Evolutionary conservation across 768 basidiomycete species (phyloP).

Genomic region (Mycena alexandri): DNA sequence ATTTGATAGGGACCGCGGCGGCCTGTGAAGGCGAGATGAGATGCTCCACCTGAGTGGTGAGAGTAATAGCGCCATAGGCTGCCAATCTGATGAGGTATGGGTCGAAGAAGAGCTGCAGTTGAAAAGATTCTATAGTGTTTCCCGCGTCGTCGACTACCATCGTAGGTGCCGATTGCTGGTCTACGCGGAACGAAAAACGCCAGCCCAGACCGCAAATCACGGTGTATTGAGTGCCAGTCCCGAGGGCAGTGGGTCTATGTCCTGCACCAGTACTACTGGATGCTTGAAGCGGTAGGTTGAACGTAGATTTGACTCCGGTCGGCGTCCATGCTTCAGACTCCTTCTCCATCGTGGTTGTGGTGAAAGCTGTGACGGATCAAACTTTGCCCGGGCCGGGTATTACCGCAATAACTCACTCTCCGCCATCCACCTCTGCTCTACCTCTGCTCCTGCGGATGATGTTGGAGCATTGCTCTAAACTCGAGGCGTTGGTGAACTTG

Average conservation of each 20-base stretch:
- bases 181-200: slow-evolving; percentile 23
- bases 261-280: neutral
- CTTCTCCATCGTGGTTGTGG: slow-evolving; percentile 17
- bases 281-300: slow-evolving; percentile 5
- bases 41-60: slow-evolving; percentile 14
- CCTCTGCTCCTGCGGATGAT: no score
- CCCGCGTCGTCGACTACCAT: slow-evolving; percentile 29
- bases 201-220: slow-evolving; percentile 31
- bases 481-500: no score
- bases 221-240: slow-evolving; percentile 18
- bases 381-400: no score
- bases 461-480: no score
- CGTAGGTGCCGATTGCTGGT: slow-evolving; percentile 13
- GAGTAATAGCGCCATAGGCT: slow-evolving; percentile 7
- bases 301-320: slow-evolving; percentile 1
- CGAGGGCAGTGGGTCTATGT: neutral
- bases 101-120: slow-evolving; percentile 24
- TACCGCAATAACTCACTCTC: no score
- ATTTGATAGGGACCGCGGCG: neutral
- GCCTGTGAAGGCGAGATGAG: slow-evolving; percentile 16
- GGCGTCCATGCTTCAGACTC: slow-evolving; percentile 19
- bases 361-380: no score
- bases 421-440: no score
- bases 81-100: slow-evolving; percentile 19
- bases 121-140: slow-evolving; percentile 21